These are phyloP conservation scores for Raddia distichophylla DNA, from an alignment of 176 grass and related monocot species.

Conservation along the genomic window DNA sequence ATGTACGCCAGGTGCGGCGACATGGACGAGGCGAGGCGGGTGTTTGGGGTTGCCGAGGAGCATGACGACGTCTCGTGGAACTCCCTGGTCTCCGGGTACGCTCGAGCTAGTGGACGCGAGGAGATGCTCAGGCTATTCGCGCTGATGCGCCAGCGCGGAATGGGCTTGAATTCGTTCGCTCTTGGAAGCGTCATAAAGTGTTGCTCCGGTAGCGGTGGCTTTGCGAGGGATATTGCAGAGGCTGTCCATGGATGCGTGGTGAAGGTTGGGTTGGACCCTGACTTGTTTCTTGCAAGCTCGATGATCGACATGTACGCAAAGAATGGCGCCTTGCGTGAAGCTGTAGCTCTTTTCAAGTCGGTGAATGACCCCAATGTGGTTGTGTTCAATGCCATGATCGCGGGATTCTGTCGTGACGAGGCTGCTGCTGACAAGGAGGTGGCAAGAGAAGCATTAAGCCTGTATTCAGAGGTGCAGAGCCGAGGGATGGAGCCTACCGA, in stretches of 20 bases:
- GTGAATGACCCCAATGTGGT: slow-evolving; percentile 72
- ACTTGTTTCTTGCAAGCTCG: slow-evolving; percentile 60
- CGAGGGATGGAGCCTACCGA: slow-evolving; percentile 65
- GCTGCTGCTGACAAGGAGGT: slow-evolving; percentile 31
- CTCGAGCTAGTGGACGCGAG: slow-evolving; percentile 3
- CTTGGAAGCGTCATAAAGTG: slow-evolving; percentile 75
- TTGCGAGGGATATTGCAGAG: slow-evolving; percentile 27
- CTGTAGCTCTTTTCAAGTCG: slow-evolving; percentile 50
- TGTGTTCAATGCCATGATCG: slow-evolving; percentile 75
- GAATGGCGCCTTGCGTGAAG: slow-evolving; percentile 43
- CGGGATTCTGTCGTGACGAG: slow-evolving; percentile 54
- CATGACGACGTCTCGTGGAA: slow-evolving; percentile 72
- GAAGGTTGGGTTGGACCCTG: slow-evolving; percentile 57
- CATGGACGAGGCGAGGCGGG: slow-evolving; percentile 43
- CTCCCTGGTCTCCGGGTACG: slow-evolving; percentile 59
- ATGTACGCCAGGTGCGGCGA: slow-evolving; percentile 67
- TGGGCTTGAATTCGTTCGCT: slow-evolving; percentile 64
- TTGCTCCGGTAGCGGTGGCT: slow-evolving; percentile 30
- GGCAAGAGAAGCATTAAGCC: slow-evolving; percentile 24
- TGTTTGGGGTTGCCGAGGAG: slow-evolving; percentile 46
- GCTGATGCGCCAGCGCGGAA: slow-evolving; percentile 43
- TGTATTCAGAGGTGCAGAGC: slow-evolving; percentile 65
- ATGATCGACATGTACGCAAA: slow-evolving; percentile 71
- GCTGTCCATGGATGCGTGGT: slow-evolving; percentile 65
- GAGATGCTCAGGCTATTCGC: slow-evolving; percentile 51